Percentiles rank a stretch among this genome's conserved stretches.
These are phyloP conservation scores for Aegilops umbellulata DNA, from an alignment of 176 grass and related monocot genomes.

Conservation along the genomic window DNA sequence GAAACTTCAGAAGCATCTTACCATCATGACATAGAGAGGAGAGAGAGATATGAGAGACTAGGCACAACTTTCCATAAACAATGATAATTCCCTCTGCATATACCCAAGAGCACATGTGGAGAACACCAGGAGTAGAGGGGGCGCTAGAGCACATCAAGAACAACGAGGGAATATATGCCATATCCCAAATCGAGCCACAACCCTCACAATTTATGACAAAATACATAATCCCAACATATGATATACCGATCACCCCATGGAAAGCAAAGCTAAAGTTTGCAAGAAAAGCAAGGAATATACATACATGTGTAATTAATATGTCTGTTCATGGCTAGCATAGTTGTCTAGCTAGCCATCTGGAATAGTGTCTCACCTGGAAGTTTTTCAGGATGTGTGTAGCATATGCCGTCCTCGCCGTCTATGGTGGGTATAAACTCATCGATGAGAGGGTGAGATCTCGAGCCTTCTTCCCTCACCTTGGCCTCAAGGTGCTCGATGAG, in stretches of 20 bases:
- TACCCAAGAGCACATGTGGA: constrained; percentile 59
- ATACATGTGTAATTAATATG: constrained; percentile 8
- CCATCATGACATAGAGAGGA: constrained; percentile 52
- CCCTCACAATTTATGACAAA: constrained; percentile 36
- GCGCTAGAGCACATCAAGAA: constrained; percentile 54
- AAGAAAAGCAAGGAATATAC: constrained; percentile 42
- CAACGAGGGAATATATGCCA: constrained; percentile 59
- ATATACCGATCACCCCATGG: constrained; percentile 38
- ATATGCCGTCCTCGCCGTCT: constrained; percentile 96
- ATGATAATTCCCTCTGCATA: constrained; percentile 72
- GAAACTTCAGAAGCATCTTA: constrained; percentile 90
- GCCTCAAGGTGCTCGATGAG: constrained; percentile 95
- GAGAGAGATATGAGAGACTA: constrained; percentile 43
- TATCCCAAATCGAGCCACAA: constrained; percentile 46
- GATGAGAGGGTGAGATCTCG: constrained; percentile 90
- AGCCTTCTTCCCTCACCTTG: constrained; percentile 72
- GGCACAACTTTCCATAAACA: constrained; percentile 66
- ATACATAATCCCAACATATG: constrained; percentile 37
- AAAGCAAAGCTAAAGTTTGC: constrained; percentile 33
- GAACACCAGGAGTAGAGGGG: constrained; percentile 46
- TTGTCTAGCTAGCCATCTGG: background rate
- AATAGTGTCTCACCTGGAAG: constrained; percentile 68
- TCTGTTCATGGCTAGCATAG: constrained; percentile 15
- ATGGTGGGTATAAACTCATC: constrained; percentile 98
- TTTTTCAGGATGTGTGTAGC: constrained; percentile 99